phyloP scores from a whole-genome alignment of 106 monocot genomes.

The Chionographis japonica region DNA sequence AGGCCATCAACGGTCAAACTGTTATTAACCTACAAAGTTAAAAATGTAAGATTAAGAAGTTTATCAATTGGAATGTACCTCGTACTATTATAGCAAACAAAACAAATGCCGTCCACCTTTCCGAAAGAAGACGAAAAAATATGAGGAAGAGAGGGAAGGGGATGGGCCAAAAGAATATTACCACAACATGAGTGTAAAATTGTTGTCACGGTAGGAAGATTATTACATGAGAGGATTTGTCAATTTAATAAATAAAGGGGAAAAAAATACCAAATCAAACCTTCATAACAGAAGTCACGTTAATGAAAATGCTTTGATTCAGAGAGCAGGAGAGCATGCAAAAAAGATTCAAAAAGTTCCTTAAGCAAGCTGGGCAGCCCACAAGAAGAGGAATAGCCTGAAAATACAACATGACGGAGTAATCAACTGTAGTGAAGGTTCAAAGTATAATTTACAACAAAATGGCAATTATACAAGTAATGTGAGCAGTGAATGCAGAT shows the following conservation, averaged over 20 bases:
- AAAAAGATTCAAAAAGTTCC: constrained; percentile 94
- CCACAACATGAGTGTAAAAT: background rate
- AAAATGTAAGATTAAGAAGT: background rate
- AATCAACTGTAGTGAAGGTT: background rate
- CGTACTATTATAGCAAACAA: too few relatives aligned
- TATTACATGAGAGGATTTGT: background rate
- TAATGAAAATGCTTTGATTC: constrained; percentile 93
- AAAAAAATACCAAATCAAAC: constrained; percentile 21
- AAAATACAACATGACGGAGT: constrained; percentile 13
- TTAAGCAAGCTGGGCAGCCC: constrained; percentile 96
- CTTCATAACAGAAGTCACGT: constrained; percentile 78
- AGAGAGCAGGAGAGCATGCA: constrained; percentile 96
- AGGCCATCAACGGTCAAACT: constrained; percentile 77
- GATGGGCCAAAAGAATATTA: background rate
- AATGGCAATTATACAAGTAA: background rate
- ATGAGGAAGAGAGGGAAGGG: background rate
- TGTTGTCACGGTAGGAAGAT: background rate
- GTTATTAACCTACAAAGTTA: constrained; percentile 47
- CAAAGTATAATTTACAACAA: background rate
- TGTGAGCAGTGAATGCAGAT: background rate
- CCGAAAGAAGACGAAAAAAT: constrained; percentile 2
- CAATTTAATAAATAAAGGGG: too few relatives aligned
- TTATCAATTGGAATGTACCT: too few relatives aligned
- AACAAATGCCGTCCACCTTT: too few relatives aligned
- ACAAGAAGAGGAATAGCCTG: constrained; percentile 98